Percentiles rank a stretch among this genome's conserved stretches.
These are phyloP conservation scores for Tripidium arundinaceum DNA, from an alignment of 202 grass and related monocot genomes.

Conservation along the genomic window DNA sequence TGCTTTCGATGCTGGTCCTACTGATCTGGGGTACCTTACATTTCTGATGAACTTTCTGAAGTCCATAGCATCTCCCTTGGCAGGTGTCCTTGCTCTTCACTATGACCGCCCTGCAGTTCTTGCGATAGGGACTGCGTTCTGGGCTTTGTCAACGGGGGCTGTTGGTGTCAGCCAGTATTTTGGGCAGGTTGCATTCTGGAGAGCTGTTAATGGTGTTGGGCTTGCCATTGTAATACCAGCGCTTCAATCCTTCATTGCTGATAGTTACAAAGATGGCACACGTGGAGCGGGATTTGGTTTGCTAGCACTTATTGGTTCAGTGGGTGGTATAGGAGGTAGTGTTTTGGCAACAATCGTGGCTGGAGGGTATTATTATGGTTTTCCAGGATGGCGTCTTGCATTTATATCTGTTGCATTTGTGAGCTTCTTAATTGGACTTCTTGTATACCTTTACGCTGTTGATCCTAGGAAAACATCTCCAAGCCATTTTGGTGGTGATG, in stretches of 20 bases:
- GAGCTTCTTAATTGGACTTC: conserved; percentile 82
- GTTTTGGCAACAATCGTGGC: conserved; percentile 86
- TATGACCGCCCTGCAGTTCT: conserved; percentile 83
- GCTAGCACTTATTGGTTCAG: conserved; percentile 64
- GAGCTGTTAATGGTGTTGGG: conserved; percentile 88
- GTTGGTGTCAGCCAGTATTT: conserved; percentile 81
- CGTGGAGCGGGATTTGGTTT: conserved; percentile 80
- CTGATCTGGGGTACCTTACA: conserved; percentile 88
- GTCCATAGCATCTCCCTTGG: conserved; percentile 78
- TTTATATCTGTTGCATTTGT: conserved; percentile 72
- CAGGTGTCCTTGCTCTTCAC: conserved; percentile 76
- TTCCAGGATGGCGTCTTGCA: conserved; percentile 79
- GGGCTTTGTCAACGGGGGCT: conserved; percentile 84
- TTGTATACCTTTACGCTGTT: conserved; percentile 71
- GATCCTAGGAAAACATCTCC: conserved; percentile 61
- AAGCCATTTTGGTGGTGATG: conserved; percentile 26
- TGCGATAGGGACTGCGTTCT: conserved; percentile 67
- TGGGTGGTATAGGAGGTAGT: conserved; percentile 93
- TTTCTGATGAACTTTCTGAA: conserved; percentile 94
- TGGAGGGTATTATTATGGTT: conserved; percentile 56
- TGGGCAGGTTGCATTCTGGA: conserved; percentile 79
- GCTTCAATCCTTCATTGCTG: conserved; percentile 88
- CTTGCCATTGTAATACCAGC: conserved; percentile 90
- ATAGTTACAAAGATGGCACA: conserved; percentile 85
- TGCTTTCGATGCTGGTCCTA: conserved; percentile 79